phyloP scores from a whole-genome alignment of 495 filamentous ascomycete species.

The Aspergillus sparsus region DNA sequence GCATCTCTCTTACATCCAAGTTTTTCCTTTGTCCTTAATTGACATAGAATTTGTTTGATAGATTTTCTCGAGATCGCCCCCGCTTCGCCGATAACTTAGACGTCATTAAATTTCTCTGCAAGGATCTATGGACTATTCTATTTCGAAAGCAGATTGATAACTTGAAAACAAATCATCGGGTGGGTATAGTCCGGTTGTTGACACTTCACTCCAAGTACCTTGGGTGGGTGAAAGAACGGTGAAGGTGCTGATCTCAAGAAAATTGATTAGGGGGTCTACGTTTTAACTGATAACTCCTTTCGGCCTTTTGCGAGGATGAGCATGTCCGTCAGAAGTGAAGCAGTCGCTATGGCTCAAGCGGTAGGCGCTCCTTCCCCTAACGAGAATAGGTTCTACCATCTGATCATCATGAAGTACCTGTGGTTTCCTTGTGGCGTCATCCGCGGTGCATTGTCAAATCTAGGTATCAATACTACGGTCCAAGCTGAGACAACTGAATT shows the following conservation, averaged over 20 bases:
- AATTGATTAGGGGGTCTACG: constrained; percentile 76
- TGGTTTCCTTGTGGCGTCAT: constrained; percentile 95
- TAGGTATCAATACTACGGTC: constrained; percentile 89
- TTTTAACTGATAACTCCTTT: constrained; percentile 92
- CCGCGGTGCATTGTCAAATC: constrained; percentile 79
- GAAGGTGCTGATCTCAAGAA: neutral
- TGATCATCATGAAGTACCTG: constrained; percentile 63
- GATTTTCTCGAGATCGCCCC: constrained; percentile 85
- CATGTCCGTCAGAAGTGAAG: constrained; percentile 68
- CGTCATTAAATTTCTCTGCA: constrained; percentile 97
- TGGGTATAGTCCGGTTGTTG: constrained; percentile 33
- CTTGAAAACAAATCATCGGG: constrained; percentile 95
- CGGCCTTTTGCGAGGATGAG: constrained; percentile 86
- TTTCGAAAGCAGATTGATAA: constrained; percentile 98
- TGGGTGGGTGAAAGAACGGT: neutral
- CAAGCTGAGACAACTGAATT: constrained; percentile 85
- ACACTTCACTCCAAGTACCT: neutral
- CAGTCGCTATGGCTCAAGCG: constrained; percentile 73
- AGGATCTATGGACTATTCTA: constrained; percentile 91
- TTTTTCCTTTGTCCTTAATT: neutral
- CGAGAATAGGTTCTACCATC: constrained; percentile 1
- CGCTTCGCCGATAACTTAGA: constrained; percentile 85
- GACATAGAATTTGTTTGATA: constrained; percentile 30
- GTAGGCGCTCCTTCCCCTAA: constrained; percentile 49
- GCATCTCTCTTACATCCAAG: too few relatives aligned